Percentiles rank a stretch among this genome's conserved stretches.
phyloP scores from a whole-genome alignment of 2,329 filamentous ascomycete species.

The Colletotrichum sp. region DNA sequence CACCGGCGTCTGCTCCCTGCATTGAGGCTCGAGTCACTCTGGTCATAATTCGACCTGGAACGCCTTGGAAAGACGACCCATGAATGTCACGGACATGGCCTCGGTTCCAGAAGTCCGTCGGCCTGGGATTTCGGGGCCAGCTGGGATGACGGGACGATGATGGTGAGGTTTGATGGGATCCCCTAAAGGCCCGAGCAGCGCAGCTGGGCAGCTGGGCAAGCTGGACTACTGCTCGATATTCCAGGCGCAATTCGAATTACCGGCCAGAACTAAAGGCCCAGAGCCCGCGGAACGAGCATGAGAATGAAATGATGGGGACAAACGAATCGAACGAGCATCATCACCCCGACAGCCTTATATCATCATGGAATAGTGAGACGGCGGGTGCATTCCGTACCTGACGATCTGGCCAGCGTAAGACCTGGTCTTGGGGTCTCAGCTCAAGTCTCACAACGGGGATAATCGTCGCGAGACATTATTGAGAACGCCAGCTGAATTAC shows the following conservation, averaged over 20 bases:
- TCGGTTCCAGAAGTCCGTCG: constrained; percentile 6
- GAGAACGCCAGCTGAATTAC: neutral
- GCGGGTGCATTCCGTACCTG: constrained; percentile 20
- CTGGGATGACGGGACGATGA: neutral
- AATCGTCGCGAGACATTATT: constrained; percentile 14
- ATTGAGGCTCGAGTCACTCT: constrained; percentile 12
- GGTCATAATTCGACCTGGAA: neutral
- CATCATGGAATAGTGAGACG: constrained; percentile 12
- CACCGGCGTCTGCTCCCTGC: constrained; percentile 5
- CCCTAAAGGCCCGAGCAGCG: neutral
- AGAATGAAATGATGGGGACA: neutral
- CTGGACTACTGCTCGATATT: neutral
- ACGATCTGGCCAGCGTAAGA: constrained; percentile 16
- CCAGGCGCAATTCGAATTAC: neutral
- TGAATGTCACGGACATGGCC: neutral
- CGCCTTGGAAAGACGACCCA: neutral
- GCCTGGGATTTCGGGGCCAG: neutral
- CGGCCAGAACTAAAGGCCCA: neutral
- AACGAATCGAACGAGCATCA: constrained; percentile 2
- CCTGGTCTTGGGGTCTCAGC: constrained; percentile 4
- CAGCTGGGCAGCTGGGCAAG: neutral
- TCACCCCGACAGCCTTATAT: constrained; percentile 6
- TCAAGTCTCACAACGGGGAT: constrained; percentile 7
- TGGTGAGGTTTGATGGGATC: neutral
- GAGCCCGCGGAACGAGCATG: neutral